Percentiles rank a stretch among this genome's conserved stretches.
These are phyloP conservation scores for Aspergillus haitiensis DNA, from an alignment of 495 filamentous ascomycete genomes.

Conservation along the genomic window DNA sequence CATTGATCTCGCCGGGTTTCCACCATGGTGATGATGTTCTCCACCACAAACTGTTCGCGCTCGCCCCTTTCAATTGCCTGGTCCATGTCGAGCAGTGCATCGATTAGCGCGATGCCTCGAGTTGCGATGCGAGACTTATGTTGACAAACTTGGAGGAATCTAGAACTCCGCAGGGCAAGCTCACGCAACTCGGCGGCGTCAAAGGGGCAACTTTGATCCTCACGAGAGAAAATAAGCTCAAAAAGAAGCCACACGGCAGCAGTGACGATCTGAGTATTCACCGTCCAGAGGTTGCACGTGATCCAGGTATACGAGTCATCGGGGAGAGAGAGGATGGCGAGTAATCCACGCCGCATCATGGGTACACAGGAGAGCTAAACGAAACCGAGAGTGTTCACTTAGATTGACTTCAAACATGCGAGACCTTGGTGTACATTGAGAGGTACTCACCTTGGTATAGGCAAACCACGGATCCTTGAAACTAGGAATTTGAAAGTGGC, in stretches of 20 bases:
- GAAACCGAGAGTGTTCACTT: no score
- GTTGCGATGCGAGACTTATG: conserved; percentile 13
- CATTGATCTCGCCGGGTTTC: background rate
- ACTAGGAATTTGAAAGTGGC: conserved; percentile 20
- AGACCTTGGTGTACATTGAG: no score
- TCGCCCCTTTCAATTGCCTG: background rate
- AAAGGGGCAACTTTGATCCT: conserved; percentile 1
- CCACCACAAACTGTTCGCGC: background rate
- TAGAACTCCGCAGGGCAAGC: background rate
- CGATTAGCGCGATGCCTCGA: conserved; percentile 1
- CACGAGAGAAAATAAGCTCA: conserved; percentile 17
- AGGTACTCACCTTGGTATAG: conserved; percentile 16
- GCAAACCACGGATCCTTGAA: conserved; percentile 21
- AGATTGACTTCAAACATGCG: no score
- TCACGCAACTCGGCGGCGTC: conserved; percentile 11
- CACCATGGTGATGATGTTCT: background rate
- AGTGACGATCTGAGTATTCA: conserved; percentile 20
- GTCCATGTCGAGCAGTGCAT: background rate
- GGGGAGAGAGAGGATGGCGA: conserved; percentile 13
- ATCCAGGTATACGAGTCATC: conserved; percentile 10
- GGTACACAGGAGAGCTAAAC: conserved; percentile 20
- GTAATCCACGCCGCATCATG: conserved; percentile 9
- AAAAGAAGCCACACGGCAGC: conserved; percentile 19
- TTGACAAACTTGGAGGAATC: conserved; percentile 7
- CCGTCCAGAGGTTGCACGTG: conserved; percentile 18